Percentiles rank a stretch among this genome's conserved stretches.
These are phyloP conservation scores for Iberis pinnata DNA, from an alignment of 345 rosid genomes.

Conservation along the genomic window DNA sequence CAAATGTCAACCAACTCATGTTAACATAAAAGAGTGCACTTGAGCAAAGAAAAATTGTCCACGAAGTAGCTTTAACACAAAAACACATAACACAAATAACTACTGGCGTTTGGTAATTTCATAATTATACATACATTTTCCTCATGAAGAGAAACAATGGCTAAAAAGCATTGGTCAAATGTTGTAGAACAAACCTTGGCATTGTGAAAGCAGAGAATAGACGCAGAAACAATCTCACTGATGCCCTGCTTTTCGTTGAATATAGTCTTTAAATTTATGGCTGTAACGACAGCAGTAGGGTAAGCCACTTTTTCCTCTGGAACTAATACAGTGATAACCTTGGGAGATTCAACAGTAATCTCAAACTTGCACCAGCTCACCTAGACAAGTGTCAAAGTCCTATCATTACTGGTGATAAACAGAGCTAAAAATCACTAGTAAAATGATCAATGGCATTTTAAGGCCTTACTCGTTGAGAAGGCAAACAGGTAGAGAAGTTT, in stretches of 20 bases:
- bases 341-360: constrained; percentile 59
- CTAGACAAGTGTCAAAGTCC: constrained; percentile 38
- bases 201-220: constrained; percentile 81
- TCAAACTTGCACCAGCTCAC: constrained; percentile 99
- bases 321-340: constrained; percentile 46
- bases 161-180: constrained; percentile 20
- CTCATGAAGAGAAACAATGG: constrained; percentile 18
- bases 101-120: constrained; percentile 8
- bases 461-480: constrained; percentile 66
- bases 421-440: constrained; percentile 12
- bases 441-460: constrained; percentile 10
- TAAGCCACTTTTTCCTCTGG: constrained; percentile 44
- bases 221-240: constrained; percentile 85
- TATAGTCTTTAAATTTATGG: constrained; percentile 83
- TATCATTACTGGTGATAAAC: constrained; percentile 21
- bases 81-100: not conserved
- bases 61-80: constrained; percentile 1
- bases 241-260: constrained; percentile 72
- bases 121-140: constrained; percentile 8
- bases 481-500: constrained; percentile 57
- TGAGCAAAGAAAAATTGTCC: constrained; percentile 5
- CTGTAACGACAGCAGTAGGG: constrained; percentile 84
- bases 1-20: constrained; percentile 12
- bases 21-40: constrained; percentile 4
- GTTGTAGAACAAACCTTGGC: constrained; percentile 68